Base-by-base conservation (phyloP, 2,329 filamentous ascomycete genomes). In the Penicillium rolfsii region DNA sequence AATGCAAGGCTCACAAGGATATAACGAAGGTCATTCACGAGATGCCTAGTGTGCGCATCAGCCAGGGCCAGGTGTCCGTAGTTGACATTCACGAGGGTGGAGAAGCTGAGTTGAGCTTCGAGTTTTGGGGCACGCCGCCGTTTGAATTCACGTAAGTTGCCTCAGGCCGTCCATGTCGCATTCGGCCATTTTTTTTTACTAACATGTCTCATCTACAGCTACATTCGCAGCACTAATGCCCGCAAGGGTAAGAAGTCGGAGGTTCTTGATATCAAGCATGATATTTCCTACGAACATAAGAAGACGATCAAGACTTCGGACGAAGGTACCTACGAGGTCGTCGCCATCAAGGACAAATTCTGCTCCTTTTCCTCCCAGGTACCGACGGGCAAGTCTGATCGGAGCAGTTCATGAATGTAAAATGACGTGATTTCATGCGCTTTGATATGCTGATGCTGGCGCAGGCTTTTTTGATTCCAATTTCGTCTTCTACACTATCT, bases 31-130 rank as follows among this genome's bases (percentile, higher is more conserved):
- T 84, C 6, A 96, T 99, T 69, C 95, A 98, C 74, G 89, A 92
- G 55, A 89, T 98, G 80, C 95, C 95, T 3, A 93, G 90, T 61
- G 96, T 97, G 50, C 89, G 89, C 67, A 91, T 99, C 67, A 94
- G 90, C 72, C 91, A 91, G 71, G 96, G 96, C 33, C 86, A 86
- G 63, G 88, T 91, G 61, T 86, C 88, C 6, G 87, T 90, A 67
- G 89, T 96, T 38, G 95, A 98, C 73, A 99, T 99, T 64, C 96
- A 98, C 75, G 94, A 99, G 80, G 95, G 95, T 68, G 93, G 93
- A 63, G 91, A 96, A 74, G 93, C 95, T 0, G 91, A 97, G 73
- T 93, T 99, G 55, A 81, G 92, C 7, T 98, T 99, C 70, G 91
- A 97, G 71, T 99, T 99, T 79, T 93, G 91, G 81, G 95, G 96